Evolutionary conservation across 805 yeast genomes (phyloP).

Genomic region (Candida verbasci): DNA sequence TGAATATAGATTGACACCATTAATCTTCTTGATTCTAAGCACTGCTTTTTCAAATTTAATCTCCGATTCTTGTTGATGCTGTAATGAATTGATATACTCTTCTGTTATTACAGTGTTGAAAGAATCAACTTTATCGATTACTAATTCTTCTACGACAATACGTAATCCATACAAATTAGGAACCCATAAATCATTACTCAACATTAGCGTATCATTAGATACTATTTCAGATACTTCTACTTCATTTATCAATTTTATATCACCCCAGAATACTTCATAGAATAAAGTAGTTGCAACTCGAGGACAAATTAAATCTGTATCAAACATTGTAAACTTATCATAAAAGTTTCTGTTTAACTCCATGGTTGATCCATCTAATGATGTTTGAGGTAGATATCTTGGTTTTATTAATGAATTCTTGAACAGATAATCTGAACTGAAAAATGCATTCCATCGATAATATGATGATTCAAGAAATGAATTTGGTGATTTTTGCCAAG

Average conservation of each 20-base stretch:
- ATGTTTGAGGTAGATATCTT: slow-evolving; percentile 18
- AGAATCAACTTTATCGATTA: slow-evolving; percentile 36
- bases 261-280: slow-evolving; percentile 28
- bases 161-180: slow-evolving; percentile 40
- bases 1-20: slow-evolving; percentile 25
- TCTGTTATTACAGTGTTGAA: slow-evolving; percentile 28
- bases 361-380: slow-evolving; percentile 21
- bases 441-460: slow-evolving; percentile 37
- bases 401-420: slow-evolving; percentile 42
- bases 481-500: slow-evolving; percentile 11
- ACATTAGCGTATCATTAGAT: slow-evolving; percentile 10
- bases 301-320: slow-evolving; percentile 25
- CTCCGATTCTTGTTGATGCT: neutral
- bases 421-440: slow-evolving; percentile 41
- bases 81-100: slow-evolving; percentile 16
- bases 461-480: slow-evolving; percentile 33
- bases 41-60: slow-evolving; percentile 11
- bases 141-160: slow-evolving; percentile 43
- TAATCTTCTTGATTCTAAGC: slow-evolving; percentile 25
- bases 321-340: slow-evolving; percentile 22
- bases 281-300: slow-evolving; percentile 19
- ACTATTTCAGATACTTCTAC: slow-evolving; percentile 21
- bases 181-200: slow-evolving; percentile 33
- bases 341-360: slow-evolving; percentile 27
- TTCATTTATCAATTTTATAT: slow-evolving; percentile 17